Percentiles rank a stretch among this genome's conserved stretches.
These are phyloP conservation scores for Ulota crispa DNA, from an alignment of 225 moss, liverwort and hornwort species.

Conservation along the genomic window DNA sequence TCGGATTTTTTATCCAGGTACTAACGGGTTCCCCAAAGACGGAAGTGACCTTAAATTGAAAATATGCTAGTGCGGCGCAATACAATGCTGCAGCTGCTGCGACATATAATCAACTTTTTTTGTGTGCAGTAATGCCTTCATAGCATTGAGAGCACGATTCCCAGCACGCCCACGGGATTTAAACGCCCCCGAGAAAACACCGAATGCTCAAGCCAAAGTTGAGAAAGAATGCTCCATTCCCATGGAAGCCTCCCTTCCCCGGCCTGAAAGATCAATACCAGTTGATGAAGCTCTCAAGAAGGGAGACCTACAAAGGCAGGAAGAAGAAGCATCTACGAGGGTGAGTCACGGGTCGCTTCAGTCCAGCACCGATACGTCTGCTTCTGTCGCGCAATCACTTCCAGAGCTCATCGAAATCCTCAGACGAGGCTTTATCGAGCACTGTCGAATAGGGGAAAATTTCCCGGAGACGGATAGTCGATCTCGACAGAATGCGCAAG, in stretches of 20 bases:
- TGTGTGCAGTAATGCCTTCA: slow-evolving; percentile 86
- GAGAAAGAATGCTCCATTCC: slow-evolving; percentile 10
- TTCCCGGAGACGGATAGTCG: not conserved
- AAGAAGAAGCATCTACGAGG: not conserved
- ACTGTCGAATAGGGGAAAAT: not conserved
- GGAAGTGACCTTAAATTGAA: not conserved
- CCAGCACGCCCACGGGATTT: slow-evolving; percentile 38
- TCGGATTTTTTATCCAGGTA: slow-evolving; percentile 96
- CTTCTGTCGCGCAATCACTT: not conserved
- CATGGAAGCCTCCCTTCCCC: not conserved
- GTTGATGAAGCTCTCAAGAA: not conserved
- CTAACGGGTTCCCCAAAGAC: not conserved
- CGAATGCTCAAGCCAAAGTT: not conserved
- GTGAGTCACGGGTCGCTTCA: slow-evolving; percentile 8
- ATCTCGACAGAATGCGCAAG: not conserved
- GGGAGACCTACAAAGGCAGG: slow-evolving; percentile 16
- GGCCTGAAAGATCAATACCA: not conserved
- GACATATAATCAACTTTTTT: not conserved
- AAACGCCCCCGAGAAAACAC: not conserved
- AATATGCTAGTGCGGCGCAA: not conserved
- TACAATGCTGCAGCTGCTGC: not conserved
- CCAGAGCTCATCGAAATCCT: not conserved
- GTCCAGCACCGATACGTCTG: not conserved
- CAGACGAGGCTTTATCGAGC: not conserved
- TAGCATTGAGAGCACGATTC: slow-evolving; percentile 73